Percentiles rank a stretch among this genome's conserved stretches.
Evolutionary conservation across 345 rosid genomes (phyloP).

Genomic region (Stellera chamaejasme): DNA sequence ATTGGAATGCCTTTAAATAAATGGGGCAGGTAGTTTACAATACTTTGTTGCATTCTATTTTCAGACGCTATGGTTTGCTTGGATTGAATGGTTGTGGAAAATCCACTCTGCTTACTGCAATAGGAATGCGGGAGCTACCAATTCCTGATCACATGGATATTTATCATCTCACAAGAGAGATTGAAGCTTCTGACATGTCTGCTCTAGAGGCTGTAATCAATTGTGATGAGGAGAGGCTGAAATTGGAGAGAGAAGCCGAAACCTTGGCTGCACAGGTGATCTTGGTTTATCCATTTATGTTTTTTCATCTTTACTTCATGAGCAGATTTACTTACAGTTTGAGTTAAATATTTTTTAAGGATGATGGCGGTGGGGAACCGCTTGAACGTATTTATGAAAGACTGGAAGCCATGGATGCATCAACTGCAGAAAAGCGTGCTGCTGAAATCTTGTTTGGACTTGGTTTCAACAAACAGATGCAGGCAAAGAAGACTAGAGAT

Average conservation of each 20-base stretch:
- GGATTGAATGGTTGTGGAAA: slow-evolving; percentile 99
- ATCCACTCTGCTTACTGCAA: slow-evolving; percentile 82
- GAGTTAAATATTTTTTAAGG: slow-evolving; percentile 28
- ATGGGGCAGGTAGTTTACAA: neutral
- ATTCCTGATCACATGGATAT: slow-evolving; percentile 98
- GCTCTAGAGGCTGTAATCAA: slow-evolving; percentile 78
- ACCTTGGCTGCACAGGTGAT: slow-evolving; percentile 55
- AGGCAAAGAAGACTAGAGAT: slow-evolving; percentile 80
- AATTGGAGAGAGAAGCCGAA: slow-evolving; percentile 89
- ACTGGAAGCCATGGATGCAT: slow-evolving; percentile 81
- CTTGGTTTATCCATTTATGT: neutral
- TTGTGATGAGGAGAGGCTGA: slow-evolving; percentile 94
- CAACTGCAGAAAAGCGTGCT: slow-evolving; percentile 99
- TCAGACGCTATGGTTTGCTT: slow-evolving; percentile 91
- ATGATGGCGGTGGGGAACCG: slow-evolving; percentile 94
- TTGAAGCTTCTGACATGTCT: slow-evolving; percentile 96
- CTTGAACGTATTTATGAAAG: slow-evolving; percentile 90
- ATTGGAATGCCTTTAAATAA: neutral
- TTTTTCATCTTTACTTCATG: neutral
- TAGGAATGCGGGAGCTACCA: slow-evolving; percentile 84
- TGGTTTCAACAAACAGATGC: slow-evolving; percentile 91
- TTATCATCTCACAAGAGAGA: slow-evolving; percentile 76
- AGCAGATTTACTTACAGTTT: neutral
- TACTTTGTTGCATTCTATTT: neutral
- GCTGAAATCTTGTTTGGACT: slow-evolving; percentile 95